phyloP scores from a whole-genome alignment of 495 filamentous ascomycete genomes.

The Tuber umbilicatum region DNA sequence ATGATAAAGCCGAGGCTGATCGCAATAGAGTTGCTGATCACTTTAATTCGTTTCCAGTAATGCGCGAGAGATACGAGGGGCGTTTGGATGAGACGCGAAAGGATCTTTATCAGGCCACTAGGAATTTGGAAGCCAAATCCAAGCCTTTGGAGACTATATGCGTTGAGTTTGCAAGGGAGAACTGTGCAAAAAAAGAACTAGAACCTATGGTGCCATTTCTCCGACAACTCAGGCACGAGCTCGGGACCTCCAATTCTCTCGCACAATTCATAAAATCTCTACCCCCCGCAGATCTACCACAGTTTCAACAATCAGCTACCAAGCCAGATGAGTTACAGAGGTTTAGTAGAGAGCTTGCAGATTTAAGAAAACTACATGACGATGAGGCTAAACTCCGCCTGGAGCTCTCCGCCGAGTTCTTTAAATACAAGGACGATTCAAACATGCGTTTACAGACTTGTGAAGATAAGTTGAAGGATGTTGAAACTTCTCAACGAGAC shows the following conservation, averaged over 20 bases:
- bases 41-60: slow-evolving; percentile 28
- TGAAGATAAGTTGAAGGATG: neutral
- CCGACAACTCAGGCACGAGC: slow-evolving; percentile 23
- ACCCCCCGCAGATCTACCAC: neutral
- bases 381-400: slow-evolving; percentile 27
- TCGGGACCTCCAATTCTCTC: slow-evolving; percentile 21
- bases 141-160: slow-evolving; percentile 18
- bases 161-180: slow-evolving; percentile 15
- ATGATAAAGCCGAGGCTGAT: slow-evolving; percentile 22
- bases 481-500: neutral
- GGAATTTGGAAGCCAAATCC: slow-evolving; percentile 19
- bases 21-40: slow-evolving; percentile 24
- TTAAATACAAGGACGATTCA: slow-evolving; percentile 16
- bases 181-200: slow-evolving; percentile 12
- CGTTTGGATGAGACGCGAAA: slow-evolving; percentile 20
- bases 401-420: slow-evolving; percentile 16
- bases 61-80: slow-evolving; percentile 35
- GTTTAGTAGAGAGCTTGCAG: slow-evolving; percentile 13
- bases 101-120: slow-evolving; percentile 15
- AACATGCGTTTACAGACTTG: neutral
- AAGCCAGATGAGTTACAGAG: slow-evolving; percentile 25
- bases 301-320: slow-evolving; percentile 1
- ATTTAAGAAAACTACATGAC: slow-evolving; percentile 28
- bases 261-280: slow-evolving; percentile 23
- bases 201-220: slow-evolving; percentile 25